Evolutionary conservation across 306 rosid genomes (phyloP).

Genomic region (Rosa chinensis): DNA sequence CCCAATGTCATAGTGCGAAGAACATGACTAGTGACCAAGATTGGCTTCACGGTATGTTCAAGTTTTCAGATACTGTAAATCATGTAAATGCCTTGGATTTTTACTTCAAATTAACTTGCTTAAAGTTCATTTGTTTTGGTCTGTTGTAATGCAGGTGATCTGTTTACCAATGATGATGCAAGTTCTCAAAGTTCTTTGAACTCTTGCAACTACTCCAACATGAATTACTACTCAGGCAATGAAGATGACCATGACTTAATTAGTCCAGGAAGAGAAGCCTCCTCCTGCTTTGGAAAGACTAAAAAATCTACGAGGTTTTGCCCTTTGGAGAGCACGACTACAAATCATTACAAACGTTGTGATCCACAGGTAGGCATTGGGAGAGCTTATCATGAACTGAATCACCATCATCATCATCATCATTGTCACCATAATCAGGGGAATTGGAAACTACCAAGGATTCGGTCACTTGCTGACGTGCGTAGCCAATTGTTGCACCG

Average conservation of each 20-base stretch:
- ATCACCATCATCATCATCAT: neutral
- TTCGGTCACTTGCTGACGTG: slow-evolving; percentile 45
- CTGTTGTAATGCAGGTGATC: slow-evolving; percentile 34
- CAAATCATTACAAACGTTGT: slow-evolving; percentile 19
- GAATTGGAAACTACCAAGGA: slow-evolving; percentile 32
- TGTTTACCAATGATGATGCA: slow-evolving; percentile 46
- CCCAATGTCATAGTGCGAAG: slow-evolving; percentile 22
- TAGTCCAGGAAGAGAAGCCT: slow-evolving; percentile 21
- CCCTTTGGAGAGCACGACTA: slow-evolving; percentile 40
- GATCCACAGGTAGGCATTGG: slow-evolving; percentile 4
- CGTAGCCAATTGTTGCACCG: slow-evolving; percentile 57
- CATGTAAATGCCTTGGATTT: neutral
- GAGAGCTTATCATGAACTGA: slow-evolving; percentile 17
- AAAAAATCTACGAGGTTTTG: slow-evolving; percentile 62
- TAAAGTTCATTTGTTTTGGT: neutral
- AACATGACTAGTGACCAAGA: slow-evolving; percentile 23
- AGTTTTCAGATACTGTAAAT: neutral
- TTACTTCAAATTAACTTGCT: neutral
- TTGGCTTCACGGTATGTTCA: slow-evolving; percentile 50
- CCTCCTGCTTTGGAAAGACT: slow-evolving; percentile 26
- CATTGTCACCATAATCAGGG: slow-evolving; percentile 7
- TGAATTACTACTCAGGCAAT: slow-evolving; percentile 42
- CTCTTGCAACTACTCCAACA: slow-evolving; percentile 53
- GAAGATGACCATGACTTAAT: slow-evolving; percentile 45
- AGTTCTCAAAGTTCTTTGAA: slow-evolving; percentile 56